phyloP scores from a whole-genome alignment of 208 protist genomes.

The Crithidia brevicula region DNA sequence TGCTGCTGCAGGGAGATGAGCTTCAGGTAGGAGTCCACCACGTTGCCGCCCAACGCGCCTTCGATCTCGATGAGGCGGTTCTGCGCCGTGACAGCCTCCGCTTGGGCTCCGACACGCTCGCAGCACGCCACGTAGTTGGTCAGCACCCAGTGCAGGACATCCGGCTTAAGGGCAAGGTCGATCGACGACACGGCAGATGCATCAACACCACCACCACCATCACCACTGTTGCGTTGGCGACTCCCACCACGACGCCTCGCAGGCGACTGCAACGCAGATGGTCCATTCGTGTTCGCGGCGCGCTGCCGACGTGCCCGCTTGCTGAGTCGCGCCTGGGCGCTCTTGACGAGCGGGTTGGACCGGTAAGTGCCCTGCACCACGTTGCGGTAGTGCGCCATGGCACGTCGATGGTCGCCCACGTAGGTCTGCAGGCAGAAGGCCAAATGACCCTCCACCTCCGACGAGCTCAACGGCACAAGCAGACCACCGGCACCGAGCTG shows the following conservation, averaged over 20 bases:
- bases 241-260: not conserved
- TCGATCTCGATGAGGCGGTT: slow-evolving; percentile 66
- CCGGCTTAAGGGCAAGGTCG: slow-evolving; percentile 38
- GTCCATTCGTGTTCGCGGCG: slow-evolving; percentile 4
- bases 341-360: slow-evolving; percentile 9
- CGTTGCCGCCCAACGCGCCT: slow-evolving; percentile 39
- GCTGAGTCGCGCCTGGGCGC: slow-evolving; percentile 23
- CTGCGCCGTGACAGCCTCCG: slow-evolving; percentile 54
- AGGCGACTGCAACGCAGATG: not conserved
- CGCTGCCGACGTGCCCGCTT: slow-evolving; percentile 28
- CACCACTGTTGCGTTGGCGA: not conserved
- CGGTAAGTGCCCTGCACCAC: slow-evolving; percentile 30
- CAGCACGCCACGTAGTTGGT: slow-evolving; percentile 73
- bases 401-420: slow-evolving; percentile 74
- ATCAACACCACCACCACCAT: not conserved
- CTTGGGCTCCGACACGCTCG: slow-evolving; percentile 53
- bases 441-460: slow-evolving; percentile 69
- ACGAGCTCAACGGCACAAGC: slow-evolving; percentile 34
- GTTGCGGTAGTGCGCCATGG: slow-evolving; percentile 63
- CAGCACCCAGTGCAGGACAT: slow-evolving; percentile 65
- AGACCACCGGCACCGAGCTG: slow-evolving; percentile 36
- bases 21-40: slow-evolving; percentile 57
- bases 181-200: slow-evolving; percentile 14
- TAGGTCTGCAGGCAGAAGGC: slow-evolving; percentile 74
- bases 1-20: slow-evolving; percentile 52